Percentiles rank a stretch among this genome's conserved stretches.
Evolutionary conservation across 2,329 filamentous ascomycete genomes (phyloP).

Genomic region (Helicocarpus griseus): DNA sequence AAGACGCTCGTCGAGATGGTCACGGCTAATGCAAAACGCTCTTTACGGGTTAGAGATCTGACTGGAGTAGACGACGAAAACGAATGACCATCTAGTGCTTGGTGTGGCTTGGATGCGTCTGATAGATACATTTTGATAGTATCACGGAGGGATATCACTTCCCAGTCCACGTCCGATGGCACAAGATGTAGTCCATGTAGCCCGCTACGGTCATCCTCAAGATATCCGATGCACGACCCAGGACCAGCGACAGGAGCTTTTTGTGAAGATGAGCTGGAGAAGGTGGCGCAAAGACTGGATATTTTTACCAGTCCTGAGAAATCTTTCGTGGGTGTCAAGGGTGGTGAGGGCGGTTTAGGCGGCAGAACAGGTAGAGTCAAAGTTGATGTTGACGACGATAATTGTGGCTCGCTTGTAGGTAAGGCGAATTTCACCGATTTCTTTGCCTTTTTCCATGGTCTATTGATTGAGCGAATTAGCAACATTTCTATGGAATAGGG

Average conservation of each 20-base stretch:
- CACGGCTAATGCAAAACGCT: conserved; percentile 12
- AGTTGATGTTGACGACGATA: neutral
- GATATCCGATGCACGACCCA: neutral
- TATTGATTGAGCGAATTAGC: neutral
- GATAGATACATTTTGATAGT: neutral
- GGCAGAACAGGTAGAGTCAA: neutral
- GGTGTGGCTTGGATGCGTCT: neutral
- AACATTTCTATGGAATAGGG: neutral
- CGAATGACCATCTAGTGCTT: neutral
- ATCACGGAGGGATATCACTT: neutral
- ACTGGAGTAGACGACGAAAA: neutral
- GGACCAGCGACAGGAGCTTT: neutral
- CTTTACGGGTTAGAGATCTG: conserved; percentile 3
- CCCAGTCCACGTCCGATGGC: neutral
- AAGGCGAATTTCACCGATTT: neutral
- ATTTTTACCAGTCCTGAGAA: neutral
- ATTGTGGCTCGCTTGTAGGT: neutral
- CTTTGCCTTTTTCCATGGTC: neutral
- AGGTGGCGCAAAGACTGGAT: neutral
- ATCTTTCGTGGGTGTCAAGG: neutral
- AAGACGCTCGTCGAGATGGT: conserved; percentile 14
- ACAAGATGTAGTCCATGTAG: neutral
- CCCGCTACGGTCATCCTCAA: neutral
- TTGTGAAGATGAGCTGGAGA: neutral
- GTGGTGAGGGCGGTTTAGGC: neutral